Evolutionary conservation across 352 stramenopile genomes (phyloP).

Genomic region (Pythium brachiatum): DNA sequence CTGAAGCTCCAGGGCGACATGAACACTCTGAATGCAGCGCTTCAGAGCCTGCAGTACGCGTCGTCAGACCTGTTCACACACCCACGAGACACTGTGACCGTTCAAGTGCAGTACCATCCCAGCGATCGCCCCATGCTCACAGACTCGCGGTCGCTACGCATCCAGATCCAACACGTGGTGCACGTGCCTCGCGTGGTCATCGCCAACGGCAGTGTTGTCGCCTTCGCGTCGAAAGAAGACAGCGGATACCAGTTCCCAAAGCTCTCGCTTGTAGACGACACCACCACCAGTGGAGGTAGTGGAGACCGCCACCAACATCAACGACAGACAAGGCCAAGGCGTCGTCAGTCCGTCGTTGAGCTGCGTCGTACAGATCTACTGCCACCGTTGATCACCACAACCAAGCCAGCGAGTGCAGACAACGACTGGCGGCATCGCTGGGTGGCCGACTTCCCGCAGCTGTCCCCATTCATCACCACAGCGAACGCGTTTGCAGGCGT

Average conservation of each 20-base stretch:
- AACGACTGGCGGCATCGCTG: slow-evolving; percentile 30
- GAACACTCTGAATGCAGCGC: slow-evolving; percentile 10
- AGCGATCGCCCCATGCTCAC: background rate
- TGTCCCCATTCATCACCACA: background rate
- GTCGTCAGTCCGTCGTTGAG: slow-evolving; percentile 12
- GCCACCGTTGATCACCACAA: slow-evolving; percentile 13
- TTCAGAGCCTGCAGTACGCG: slow-evolving; percentile 12
- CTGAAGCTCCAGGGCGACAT: slow-evolving; percentile 14
- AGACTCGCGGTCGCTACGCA: background rate
- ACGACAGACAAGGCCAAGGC: background rate
- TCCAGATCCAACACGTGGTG: slow-evolving; percentile 28
- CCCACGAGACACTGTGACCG: slow-evolving; percentile 7
- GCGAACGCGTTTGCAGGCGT: background rate
- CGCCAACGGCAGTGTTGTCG: slow-evolving; percentile 10
- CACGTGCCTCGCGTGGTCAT: slow-evolving; percentile 32
- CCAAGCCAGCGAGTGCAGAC: background rate
- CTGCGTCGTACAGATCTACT: slow-evolving; percentile 31
- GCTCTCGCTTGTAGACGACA: slow-evolving; percentile 14
- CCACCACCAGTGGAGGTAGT: too few relatives aligned
- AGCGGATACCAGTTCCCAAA: slow-evolving; percentile 42
- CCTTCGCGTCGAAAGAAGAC: slow-evolving; percentile 43
- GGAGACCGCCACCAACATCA: too few relatives aligned
- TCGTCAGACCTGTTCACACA: slow-evolving; percentile 4
- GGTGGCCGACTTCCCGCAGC: slow-evolving; percentile 20
- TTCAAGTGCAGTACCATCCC: slow-evolving; percentile 3